These are phyloP conservation scores for Kockovaella imperatae DNA, from an alignment of 768 basidiomycete species.

Conservation along the genomic window DNA sequence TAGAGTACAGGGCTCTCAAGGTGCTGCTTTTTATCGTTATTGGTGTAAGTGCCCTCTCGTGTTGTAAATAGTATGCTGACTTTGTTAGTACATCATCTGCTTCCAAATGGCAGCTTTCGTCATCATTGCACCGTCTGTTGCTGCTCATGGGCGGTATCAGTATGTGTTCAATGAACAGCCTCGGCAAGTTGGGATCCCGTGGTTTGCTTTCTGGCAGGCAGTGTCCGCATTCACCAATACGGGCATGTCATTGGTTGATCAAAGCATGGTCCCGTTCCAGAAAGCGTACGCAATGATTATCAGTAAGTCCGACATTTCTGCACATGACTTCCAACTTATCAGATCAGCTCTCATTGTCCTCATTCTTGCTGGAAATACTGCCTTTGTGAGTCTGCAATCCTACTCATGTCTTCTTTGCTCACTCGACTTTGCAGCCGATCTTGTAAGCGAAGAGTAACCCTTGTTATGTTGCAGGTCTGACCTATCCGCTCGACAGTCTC, in stretches of 20 bases:
- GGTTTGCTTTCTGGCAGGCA: slow-evolving; percentile 79
- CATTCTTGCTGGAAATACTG: slow-evolving; percentile 87
- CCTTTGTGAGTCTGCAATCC: slow-evolving; percentile 61
- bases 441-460: slow-evolving; percentile 55
- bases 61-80: not conserved
- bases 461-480: not conserved
- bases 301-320: slow-evolving; percentile 13
- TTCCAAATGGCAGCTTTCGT: slow-evolving; percentile 62
- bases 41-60: slow-evolving; percentile 50
- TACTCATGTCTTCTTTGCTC: not conserved
- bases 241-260: slow-evolving; percentile 71
- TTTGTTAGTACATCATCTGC: slow-evolving; percentile 64
- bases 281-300: slow-evolving; percentile 69
- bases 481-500: slow-evolving; percentile 40
- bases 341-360: slow-evolving; percentile 53
- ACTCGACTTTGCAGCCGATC: slow-evolving; percentile 58
- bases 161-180: slow-evolving; percentile 55
- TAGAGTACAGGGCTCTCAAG: slow-evolving; percentile 80
- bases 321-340: no score
- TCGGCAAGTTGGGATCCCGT: slow-evolving; percentile 55
- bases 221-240: slow-evolving; percentile 83
- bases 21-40: slow-evolving; percentile 74
- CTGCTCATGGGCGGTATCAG: slow-evolving; percentile 53
- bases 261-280: slow-evolving; percentile 88
- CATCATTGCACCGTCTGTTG: slow-evolving; percentile 74